Evolutionary conservation across 148 eudicot genomes (phyloP), one percentile per base, ranked within the genome.

Genomic region (Tetragonia tetragonoides): DNA sequence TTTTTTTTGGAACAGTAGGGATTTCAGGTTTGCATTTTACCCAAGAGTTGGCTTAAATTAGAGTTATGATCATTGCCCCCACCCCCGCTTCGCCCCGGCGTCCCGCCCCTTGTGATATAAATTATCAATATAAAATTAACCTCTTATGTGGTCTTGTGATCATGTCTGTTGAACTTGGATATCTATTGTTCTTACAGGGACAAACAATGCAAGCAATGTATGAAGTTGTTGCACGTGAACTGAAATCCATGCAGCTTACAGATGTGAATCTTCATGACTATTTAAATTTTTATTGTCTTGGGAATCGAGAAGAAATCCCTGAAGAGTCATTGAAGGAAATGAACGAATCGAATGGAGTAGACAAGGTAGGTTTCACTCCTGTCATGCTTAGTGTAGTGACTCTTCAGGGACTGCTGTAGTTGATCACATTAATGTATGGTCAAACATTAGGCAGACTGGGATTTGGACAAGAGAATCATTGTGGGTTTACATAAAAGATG

Each of bases 121-220:
- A 28, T 28, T 28, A 28, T 28, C 34, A 28, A 28, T 28, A 28
- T 28, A 28, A 28, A 0, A 28, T 28, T 28, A 28, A 28, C 34
- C 34, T 28, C 34, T 28, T 28, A 7, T 71, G 63, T 62, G 41
- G 39, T 24, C 1, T 6, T 70, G 60, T 42, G 69, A 28, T 28
- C 34, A 28, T 72, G 17, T 41, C 39, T 62, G 41, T 46, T 77
- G 72, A 73, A 42, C 41, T 62, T 44, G 1, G 62, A 2, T 59
- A 8, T 75, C 49, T 75, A 74, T 62, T 28, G 49, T 74, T 89
- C 47, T 79, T 53, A 77, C 90, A 95, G 99, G 75, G 87, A 68
- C 97, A 95, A 79, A 95, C 99, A 47, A 91, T 93, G 92, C 90
- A 93, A 82, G 85, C 82, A 87, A 95, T 95, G 99, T 95, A 95